Base-by-base conservation (phyloP, 129 eudicot species). In the Escallonia herrerae region DNA sequence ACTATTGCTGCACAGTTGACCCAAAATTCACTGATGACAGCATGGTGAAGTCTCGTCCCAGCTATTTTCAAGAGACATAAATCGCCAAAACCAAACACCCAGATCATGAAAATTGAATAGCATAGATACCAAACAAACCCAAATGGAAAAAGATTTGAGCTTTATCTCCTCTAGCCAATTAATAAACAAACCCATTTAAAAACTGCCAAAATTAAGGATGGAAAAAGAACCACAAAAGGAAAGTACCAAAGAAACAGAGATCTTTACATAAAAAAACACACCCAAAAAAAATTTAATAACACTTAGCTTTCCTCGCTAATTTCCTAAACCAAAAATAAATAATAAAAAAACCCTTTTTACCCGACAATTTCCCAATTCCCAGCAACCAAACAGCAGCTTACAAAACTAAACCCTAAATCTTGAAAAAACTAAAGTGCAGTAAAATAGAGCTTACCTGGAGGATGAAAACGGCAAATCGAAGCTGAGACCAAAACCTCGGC, bases 371-470 rank as follows among this genome's bases (percentile, higher is more conserved):
- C 33, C 33, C 33, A 22, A 22, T 22, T 22, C 59, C 56, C 73
- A 22, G 48, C 78, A 22, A 22, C 54, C 54, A 49, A 7, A 49
- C 3, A 4, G 54, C 13, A 8, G 54, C 3, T 7, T 7, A 49
- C 13, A 49, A 49, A 49, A 11, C 12, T 7, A 49, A 49, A 49
- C 54, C 54, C 54, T 49, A 49, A 49, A 7, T 49, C 54, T 49
- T 49, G 13, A 49, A 22, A 22, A 22, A 22, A 22, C 33, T 22
- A 22, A 22, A 22, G 33, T 22, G 33, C 33, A 22, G 33, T 22
- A 22, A 22, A 0, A 0, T 22, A 22, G 33, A 22, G 40, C 43
- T 76, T 67, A 84, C 97, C 95, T 79, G 67, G 48, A 86, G 58
- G 50, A 77, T 52, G 59, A 87, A 62, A 33, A 73, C 5, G 62